Evolutionary conservation across 108 stramenopile genomes (phyloP).

Genomic region (Skeletonema costatum): DNA sequence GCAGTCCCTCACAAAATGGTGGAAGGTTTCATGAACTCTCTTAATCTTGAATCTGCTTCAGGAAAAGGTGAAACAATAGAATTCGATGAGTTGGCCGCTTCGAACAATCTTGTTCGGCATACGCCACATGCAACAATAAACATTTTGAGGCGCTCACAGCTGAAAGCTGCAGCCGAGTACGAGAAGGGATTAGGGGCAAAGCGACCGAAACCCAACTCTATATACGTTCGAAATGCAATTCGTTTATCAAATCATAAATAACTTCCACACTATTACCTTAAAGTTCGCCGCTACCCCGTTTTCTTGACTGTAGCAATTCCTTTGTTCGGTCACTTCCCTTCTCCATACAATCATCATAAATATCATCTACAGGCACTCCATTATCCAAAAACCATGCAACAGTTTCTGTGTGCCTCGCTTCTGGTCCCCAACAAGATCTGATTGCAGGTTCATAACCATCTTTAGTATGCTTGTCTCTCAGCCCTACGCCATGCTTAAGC

Average conservation of each 20-base stretch:
- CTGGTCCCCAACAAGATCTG: constrained; percentile 49
- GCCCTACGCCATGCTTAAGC: constrained; percentile 22
- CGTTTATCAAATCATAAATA: constrained; percentile 18
- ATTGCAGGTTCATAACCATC: constrained; percentile 44
- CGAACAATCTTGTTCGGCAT: constrained; percentile 58
- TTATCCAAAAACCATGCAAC: constrained; percentile 39
- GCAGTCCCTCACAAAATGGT: constrained; percentile 61
- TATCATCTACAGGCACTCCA: constrained; percentile 44
- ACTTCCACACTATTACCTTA: background rate
- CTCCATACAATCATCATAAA: constrained; percentile 35
- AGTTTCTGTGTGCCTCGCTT: constrained; percentile 41
- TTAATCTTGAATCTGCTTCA: background rate
- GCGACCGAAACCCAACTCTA: constrained; percentile 45
- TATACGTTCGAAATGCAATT: constrained; percentile 57
- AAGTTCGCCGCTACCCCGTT: background rate
- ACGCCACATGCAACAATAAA: constrained; percentile 69
- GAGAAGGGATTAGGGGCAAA: constrained; percentile 50
- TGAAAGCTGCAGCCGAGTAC: constrained; percentile 37
- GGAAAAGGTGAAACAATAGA: constrained; percentile 1
- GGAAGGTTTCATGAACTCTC: constrained; percentile 40
- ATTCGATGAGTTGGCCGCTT: constrained; percentile 17
- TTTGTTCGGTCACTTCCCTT: constrained; percentile 24
- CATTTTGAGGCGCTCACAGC: constrained; percentile 53
- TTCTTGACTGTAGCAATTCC: constrained; percentile 10
- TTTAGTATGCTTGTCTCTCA: constrained; percentile 21